Evolutionary conservation across 2,329 filamentous ascomycete species (phyloP).

Genomic region (Colletotrichum tanaceti): DNA sequence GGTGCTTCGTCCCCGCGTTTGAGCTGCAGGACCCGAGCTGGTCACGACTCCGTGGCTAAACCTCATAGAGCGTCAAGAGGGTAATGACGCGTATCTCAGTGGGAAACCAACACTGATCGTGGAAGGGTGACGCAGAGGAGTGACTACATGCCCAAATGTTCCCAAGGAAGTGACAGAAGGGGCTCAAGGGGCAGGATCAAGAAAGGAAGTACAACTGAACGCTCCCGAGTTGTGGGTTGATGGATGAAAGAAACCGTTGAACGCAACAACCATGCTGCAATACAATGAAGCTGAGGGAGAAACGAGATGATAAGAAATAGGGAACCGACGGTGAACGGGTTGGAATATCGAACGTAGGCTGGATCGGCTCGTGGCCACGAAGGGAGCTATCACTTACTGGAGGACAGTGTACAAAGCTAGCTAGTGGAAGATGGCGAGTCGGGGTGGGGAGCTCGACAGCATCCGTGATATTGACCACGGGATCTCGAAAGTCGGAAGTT

Average conservation of each 20-base stretch:
- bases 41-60: constrained; percentile 8
- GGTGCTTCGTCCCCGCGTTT: constrained; percentile 19
- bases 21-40: constrained; percentile 20
- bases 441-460: constrained; percentile 27
- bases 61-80: neutral
- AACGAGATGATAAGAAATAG: constrained; percentile 1
- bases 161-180: constrained; percentile 2
- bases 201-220: neutral
- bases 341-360: constrained; percentile 1
- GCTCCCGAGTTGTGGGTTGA: neutral
- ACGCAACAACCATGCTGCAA: neutral
- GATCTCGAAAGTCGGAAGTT: constrained; percentile 1
- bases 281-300: neutral
- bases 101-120: neutral
- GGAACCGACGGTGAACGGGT: neutral
- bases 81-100: constrained; percentile 11
- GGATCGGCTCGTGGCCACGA: constrained; percentile 5
- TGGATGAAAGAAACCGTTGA: neutral
- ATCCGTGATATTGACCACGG: constrained; percentile 13
- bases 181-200: neutral
- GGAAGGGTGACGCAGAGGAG: constrained; percentile 13
- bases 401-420: constrained; percentile 20
- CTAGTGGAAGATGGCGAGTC: constrained; percentile 28
- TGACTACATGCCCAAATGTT: constrained; percentile 20
- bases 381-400: constrained; percentile 32